These are phyloP conservation scores for Mycena pura DNA, from an alignment of 768 basidiomycete genomes.

Conservation along the genomic window DNA sequence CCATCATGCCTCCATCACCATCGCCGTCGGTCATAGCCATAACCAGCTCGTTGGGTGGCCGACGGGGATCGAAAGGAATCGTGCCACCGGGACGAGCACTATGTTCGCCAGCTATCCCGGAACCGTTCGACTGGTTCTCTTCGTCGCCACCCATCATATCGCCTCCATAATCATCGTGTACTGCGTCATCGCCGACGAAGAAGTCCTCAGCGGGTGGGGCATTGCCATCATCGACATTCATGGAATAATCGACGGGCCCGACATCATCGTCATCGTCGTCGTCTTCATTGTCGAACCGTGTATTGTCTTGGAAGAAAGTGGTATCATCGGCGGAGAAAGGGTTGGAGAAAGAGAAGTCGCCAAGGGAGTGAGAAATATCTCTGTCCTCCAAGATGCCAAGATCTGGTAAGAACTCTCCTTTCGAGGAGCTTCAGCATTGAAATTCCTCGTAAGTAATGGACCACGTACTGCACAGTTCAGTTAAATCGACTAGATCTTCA, in stretches of 20 bases:
- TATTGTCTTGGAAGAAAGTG: constrained; percentile 64
- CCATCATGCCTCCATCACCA: constrained; percentile 65
- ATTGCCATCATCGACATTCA: constrained; percentile 50
- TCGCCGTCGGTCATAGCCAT: constrained; percentile 82
- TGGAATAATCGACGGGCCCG: constrained; percentile 42
- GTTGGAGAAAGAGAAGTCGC: constrained; percentile 83
- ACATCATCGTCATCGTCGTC: constrained; percentile 52
- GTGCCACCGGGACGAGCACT: constrained; percentile 54
- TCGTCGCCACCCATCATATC: constrained; percentile 52
- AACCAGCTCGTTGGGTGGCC: constrained; percentile 76
- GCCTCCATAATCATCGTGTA: constrained; percentile 52
- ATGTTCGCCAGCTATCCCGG: constrained; percentile 50
- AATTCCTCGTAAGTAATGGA: background rate
- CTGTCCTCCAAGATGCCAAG: constrained; percentile 66
- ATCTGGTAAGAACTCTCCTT: constrained; percentile 79
- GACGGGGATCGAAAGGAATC: constrained; percentile 86
- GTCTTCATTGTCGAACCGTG: constrained; percentile 46
- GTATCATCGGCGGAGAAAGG: constrained; percentile 68
- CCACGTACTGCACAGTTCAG: constrained; percentile 62
- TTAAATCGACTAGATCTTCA: constrained; percentile 70
- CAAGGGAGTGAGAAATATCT: constrained; percentile 82
- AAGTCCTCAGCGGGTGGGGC: constrained; percentile 62
- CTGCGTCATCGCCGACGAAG: constrained; percentile 67
- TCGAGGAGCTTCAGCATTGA: background rate
- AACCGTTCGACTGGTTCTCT: constrained; percentile 51